Evolutionary conservation across 2,329 filamentous ascomycete species (phyloP).

Genomic region (Ascomycota sp.): DNA sequence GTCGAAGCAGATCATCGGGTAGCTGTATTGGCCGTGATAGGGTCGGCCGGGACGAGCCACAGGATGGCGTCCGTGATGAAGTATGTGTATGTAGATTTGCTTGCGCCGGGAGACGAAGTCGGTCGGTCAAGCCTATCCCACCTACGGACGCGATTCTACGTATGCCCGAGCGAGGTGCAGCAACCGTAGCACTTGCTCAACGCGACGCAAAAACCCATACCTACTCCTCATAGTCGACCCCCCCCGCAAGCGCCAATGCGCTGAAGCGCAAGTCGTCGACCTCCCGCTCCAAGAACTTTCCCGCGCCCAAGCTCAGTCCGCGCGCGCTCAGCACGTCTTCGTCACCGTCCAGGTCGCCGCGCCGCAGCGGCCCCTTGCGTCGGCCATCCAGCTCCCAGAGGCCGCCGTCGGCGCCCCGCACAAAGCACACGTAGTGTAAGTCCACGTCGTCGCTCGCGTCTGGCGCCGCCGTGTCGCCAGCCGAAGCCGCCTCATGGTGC

Average conservation of each 20-base stretch:
- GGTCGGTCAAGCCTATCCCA: too few relatives aligned
- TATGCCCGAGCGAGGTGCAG: too few relatives aligned
- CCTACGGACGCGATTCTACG: too few relatives aligned
- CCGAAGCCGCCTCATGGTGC: slow-evolving; percentile 55
- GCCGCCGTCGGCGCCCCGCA: slow-evolving; percentile 47
- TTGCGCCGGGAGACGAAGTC: too few relatives aligned
- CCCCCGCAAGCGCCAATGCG: slow-evolving; percentile 35
- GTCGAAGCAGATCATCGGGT: too few relatives aligned
- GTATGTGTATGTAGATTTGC: too few relatives aligned
- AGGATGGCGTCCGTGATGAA: too few relatives aligned
- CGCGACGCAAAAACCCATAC: too few relatives aligned
- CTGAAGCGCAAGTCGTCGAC: slow-evolving; percentile 37
- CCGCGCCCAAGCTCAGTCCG: slow-evolving; percentile 49
- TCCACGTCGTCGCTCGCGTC: slow-evolving; percentile 66
- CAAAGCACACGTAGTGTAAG: slow-evolving; percentile 89
- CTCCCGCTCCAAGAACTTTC: slow-evolving; percentile 35
- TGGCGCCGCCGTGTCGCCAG: slow-evolving; percentile 63
- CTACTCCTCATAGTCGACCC: too few relatives aligned
- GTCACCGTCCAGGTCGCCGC: slow-evolving; percentile 31
- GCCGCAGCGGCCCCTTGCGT: slow-evolving; percentile 32
- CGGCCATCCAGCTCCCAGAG: slow-evolving; percentile 42
- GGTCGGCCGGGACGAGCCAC: too few relatives aligned
- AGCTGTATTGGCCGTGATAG: too few relatives aligned
- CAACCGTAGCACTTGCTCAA: too few relatives aligned
- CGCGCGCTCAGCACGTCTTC: slow-evolving; percentile 59